A percentile compares a stretch with the other conserved stretches of the same genome.
These are phyloP conservation scores for Daphne laureola DNA, from an alignment of 441 rosid species.

Conservation along the genomic window DNA sequence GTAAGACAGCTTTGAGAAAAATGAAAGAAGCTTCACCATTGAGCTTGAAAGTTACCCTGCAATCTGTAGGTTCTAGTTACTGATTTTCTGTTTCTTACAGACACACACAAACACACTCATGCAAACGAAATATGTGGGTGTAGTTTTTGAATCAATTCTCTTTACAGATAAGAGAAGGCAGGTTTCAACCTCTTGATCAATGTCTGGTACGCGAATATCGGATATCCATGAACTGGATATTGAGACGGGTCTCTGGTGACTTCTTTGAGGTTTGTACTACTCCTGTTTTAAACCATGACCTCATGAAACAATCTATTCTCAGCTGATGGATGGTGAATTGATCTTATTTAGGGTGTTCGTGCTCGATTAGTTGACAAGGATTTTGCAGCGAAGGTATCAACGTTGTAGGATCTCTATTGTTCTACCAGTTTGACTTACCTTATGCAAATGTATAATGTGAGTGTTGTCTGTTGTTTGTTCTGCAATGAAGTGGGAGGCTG, in stretches of 20 bases:
- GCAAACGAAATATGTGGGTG: neutral
- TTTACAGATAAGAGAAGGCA: conserved; percentile 73
- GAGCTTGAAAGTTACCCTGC: conserved; percentile 77
- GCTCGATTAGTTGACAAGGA: conserved; percentile 76
- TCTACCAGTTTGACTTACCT: neutral
- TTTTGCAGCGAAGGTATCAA: conserved; percentile 81
- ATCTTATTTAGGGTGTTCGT: conserved; percentile 52
- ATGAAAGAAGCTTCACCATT: conserved; percentile 78
- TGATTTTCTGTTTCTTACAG: neutral
- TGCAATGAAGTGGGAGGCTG: conserved; percentile 83
- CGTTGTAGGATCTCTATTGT: neutral
- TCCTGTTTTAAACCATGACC: conserved; percentile 2
- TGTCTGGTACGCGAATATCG: conserved; percentile 81
- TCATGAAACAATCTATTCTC: neutral
- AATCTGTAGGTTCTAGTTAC: conserved; percentile 42
- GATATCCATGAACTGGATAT: conserved; percentile 48
- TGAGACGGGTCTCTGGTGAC: conserved; percentile 50
- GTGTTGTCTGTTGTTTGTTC: neutral
- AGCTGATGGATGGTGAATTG: conserved; percentile 4
- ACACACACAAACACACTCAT: too few species aligned
- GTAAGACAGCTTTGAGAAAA: conserved; percentile 42
- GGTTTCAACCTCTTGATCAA: conserved; percentile 79
- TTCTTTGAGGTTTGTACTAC: conserved; percentile 48
- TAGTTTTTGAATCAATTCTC: conserved; percentile 3
- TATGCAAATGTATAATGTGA: neutral